Evolutionary conservation across 2,329 filamentous ascomycete genomes (phyloP).

Genomic region (Xylaria sp.): DNA sequence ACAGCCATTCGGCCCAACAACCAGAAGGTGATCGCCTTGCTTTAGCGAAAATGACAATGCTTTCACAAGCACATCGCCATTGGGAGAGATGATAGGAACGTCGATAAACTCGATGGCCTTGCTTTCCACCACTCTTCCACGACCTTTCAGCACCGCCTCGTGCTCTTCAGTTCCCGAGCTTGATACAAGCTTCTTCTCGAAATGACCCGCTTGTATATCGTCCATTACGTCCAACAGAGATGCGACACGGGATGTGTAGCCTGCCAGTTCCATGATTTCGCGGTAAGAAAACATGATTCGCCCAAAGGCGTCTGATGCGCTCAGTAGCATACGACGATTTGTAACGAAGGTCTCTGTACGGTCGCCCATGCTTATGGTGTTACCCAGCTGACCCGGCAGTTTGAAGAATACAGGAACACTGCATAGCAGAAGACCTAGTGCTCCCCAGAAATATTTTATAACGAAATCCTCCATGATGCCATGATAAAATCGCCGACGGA

Average conservation of each 20-base stretch:
- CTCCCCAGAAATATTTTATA: constrained; percentile 99
- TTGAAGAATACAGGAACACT: constrained; percentile 97
- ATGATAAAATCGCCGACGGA: constrained; percentile 91
- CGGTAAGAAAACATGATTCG: constrained; percentile 98
- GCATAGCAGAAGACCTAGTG: constrained; percentile 88
- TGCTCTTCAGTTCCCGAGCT: constrained; percentile 85
- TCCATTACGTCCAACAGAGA: constrained; percentile 93
- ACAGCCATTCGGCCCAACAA: constrained; percentile 96
- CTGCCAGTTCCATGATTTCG: constrained; percentile 94
- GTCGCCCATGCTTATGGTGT: constrained; percentile 72
- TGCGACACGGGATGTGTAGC: constrained; percentile 92
- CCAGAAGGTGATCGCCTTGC: constrained; percentile 88
- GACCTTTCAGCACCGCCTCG: constrained; percentile 80
- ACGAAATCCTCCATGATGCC: constrained; percentile 99
- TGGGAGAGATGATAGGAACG: constrained; percentile 94
- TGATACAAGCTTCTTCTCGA: constrained; percentile 96
- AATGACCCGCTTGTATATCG: constrained; percentile 88
- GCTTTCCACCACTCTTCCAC: constrained; percentile 84
- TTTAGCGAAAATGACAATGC: constrained; percentile 87
- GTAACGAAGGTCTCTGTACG: constrained; percentile 85
- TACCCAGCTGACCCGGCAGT: constrained; percentile 74
- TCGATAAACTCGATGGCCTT: constrained; percentile 55
- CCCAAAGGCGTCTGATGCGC: constrained; percentile 94
- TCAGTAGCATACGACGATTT: constrained; percentile 89
- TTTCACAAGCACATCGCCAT: constrained; percentile 89